phyloP scores from a whole-genome alignment of 2,329 filamentous ascomycete species.

The Colletotrichum salicis region DNA sequence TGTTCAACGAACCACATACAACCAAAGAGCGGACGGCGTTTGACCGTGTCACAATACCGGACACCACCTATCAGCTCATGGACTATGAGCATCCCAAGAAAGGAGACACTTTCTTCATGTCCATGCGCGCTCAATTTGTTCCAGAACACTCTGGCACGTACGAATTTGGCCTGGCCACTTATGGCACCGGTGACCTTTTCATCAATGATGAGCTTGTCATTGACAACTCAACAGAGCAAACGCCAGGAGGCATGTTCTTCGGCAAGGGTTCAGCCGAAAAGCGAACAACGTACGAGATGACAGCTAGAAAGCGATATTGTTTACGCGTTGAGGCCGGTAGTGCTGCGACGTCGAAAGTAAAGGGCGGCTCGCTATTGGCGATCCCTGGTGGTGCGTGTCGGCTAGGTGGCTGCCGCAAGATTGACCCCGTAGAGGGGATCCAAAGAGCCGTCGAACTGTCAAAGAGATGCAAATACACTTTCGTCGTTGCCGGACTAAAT shows the following conservation, averaged over 20 bases:
- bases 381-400: constrained; percentile 71
- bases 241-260: constrained; percentile 71
- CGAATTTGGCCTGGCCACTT: constrained; percentile 73
- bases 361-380: constrained; percentile 55
- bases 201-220: constrained; percentile 71
- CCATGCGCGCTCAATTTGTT: constrained; percentile 68
- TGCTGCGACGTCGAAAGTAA: constrained; percentile 66
- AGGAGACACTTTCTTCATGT: constrained; percentile 64
- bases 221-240: constrained; percentile 73
- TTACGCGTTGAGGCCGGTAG: constrained; percentile 69
- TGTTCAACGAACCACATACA: constrained; percentile 68
- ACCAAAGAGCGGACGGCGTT: constrained; percentile 58
- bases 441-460: constrained; percentile 74
- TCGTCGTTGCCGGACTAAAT: constrained; percentile 79
- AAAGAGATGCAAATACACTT: constrained; percentile 76
- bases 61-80: constrained; percentile 60
- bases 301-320: constrained; percentile 67
- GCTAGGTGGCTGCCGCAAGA: constrained; percentile 68
- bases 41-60: constrained; percentile 57
- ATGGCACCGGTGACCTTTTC: constrained; percentile 71
- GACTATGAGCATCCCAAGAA: constrained; percentile 64
- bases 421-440: constrained; percentile 69
- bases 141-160: constrained; percentile 69
- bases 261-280: constrained; percentile 73
- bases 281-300: constrained; percentile 65